A percentile compares a stretch with the other conserved stretches of the same genome.
Evolutionary conservation across 1,284 basidiomycete species (phyloP).

Genomic region (Leccinum subrobustum): DNA sequence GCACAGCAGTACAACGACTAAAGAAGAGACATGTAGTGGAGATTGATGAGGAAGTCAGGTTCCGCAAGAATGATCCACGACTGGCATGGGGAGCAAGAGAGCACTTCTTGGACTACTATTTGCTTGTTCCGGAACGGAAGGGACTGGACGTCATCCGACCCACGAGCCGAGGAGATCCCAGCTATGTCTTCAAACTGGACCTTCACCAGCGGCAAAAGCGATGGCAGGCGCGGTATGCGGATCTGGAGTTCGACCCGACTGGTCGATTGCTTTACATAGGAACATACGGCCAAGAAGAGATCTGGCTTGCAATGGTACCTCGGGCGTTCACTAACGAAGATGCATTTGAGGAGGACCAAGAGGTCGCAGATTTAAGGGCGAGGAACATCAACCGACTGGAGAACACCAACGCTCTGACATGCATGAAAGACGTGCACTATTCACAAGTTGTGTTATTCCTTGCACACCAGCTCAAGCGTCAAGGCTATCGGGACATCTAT

Average conservation of each 20-base stretch:
- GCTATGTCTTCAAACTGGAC: slow-evolving; percentile 2
- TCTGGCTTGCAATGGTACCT: slow-evolving; percentile 5
- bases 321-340: neutral
- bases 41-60: neutral
- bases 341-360: neutral
- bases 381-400: neutral
- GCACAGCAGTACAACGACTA: neutral
- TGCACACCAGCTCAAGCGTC: neutral
- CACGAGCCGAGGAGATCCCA: neutral
- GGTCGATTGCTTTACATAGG: slow-evolving; percentile 7
- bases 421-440: neutral
- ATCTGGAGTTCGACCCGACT: slow-evolving; percentile 2
- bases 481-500: neutral
- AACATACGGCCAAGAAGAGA: neutral
- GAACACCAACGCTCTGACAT: neutral
- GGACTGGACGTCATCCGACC: neutral
- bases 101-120: slow-evolving; percentile 1
- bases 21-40: neutral
- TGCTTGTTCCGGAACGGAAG: neutral
- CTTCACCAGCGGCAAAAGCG: neutral
- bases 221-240: slow-evolving; percentile 1
- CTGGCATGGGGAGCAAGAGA: neutral
- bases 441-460: neutral
- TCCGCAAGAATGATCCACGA: neutral
- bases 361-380: neutral